Conservation (phyloP, 2,329 filamentous ascomycete species). For the Trichoderma brevicompactum region DNA sequence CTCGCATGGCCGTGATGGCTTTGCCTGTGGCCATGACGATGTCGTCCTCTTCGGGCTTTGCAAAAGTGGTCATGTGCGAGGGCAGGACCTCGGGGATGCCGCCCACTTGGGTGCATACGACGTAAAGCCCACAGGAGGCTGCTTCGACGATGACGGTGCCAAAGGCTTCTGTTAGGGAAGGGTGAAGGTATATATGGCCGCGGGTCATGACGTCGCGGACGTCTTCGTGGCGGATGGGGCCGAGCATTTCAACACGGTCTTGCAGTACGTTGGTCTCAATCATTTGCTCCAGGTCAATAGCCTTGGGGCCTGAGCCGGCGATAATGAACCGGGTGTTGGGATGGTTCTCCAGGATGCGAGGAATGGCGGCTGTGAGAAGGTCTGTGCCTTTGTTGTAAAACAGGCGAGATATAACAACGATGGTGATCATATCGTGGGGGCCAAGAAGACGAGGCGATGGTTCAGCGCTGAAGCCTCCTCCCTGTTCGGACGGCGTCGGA, state of each 20-base stretch:
- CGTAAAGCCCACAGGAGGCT: conserved; percentile 91
- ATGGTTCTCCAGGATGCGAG: conserved; percentile 84
- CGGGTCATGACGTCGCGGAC: conserved; percentile 97
- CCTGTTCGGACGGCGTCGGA: conserved; percentile 42
- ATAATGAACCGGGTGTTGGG: conserved; percentile 97
- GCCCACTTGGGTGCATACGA: conserved; percentile 94
- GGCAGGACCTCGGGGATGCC: conserved; percentile 97
- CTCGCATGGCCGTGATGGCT: conserved; percentile 84
- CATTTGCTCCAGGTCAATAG: conserved; percentile 98
- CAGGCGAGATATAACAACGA: conserved; percentile 93
- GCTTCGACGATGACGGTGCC: conserved; percentile 98
- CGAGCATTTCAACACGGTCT: conserved; percentile 90
- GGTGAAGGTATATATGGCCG: conserved; percentile 95
- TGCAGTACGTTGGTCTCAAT: conserved; percentile 93
- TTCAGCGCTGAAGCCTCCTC: conserved; percentile 46
- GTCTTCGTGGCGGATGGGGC: conserved; percentile 91
- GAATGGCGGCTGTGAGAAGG: conserved; percentile 93
- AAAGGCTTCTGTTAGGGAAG: conserved; percentile 93
- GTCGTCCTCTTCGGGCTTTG: conserved; percentile 95
- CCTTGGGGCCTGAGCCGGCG: conserved; percentile 92
- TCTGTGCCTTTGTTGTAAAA: conserved; percentile 99
- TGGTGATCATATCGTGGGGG: conserved; percentile 86
- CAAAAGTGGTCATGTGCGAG: conserved; percentile 95
- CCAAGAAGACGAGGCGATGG: conserved; percentile 70
- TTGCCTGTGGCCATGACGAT: conserved; percentile 86